Evolutionary conservation across 2,329 filamentous ascomycete species (phyloP), one percentile per base, ranked within the genome.

Genomic region (Epichloe scottii): DNA sequence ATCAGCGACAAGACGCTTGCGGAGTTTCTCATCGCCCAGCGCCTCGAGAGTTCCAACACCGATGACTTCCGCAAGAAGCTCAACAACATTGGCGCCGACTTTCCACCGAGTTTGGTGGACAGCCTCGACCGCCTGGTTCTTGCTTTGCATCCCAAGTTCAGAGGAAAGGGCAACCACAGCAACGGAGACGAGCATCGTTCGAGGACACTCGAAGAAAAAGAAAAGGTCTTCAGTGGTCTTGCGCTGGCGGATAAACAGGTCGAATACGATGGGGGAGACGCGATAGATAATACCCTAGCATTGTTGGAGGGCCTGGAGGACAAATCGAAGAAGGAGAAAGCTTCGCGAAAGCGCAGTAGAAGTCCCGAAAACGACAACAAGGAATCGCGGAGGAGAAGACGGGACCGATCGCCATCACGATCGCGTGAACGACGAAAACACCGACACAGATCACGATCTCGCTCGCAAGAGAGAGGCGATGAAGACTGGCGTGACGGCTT

Each of bases 11-110:
- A 95, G 69, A 95, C 89, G 5, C 81, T 98, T 26, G 90, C 93
- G 59, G 93, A 98, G 68, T 98, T 95, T 64, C 82, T 98, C 61
- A 95, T 98, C 63, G 87, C 87, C 55, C 86, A 95, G 65, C 88
- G 95, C 60, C 70, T 85, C 65, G 80, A 90, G 76, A 86, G 82
- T 71, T 76, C 74, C 48, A 78, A 77, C 30, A 74, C 87, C 51
- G 68, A 76, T 49, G 82, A 86, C 30, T 98, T 97, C 72, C 86
- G 86, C 70, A 72, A 74, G 57, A 81, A 81, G 63, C 76, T 97
- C 57, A 79, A 84, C 58, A 79, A 76, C 33, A 82, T 94, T 68
- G 87, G 86, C 51, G 87, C 85, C 55, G 89, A 79, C 26, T 94
- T 96, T 57, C 89, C 90, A 0, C 77, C 81, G 51, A 95, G 87